phyloP scores from a whole-genome alignment of 371 early-diverging fungal genomes.

The Pancytospora epiphaga region DNA sequence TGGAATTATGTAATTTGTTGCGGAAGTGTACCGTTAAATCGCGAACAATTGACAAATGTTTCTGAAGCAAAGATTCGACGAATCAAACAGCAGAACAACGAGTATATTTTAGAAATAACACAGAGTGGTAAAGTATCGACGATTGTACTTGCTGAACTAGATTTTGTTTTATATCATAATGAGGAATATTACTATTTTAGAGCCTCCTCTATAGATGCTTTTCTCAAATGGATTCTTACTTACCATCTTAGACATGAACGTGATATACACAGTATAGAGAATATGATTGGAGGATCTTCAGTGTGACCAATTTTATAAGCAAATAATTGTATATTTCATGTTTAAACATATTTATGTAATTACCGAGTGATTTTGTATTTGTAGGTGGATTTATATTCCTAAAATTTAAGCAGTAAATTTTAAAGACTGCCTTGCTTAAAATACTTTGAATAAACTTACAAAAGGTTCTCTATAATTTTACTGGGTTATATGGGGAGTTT shows the following conservation, averaged over 20 bases:
- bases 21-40: neutral
- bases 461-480: too few relatives aligned
- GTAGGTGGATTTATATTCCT: too few relatives aligned
- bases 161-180: neutral
- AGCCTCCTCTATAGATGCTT: neutral
- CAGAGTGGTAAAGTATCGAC: neutral
- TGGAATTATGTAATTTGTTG: neutral
- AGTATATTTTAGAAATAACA: neutral
- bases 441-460: too few relatives aligned
- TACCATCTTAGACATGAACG: neutral
- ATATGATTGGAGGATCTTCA: too few relatives aligned
- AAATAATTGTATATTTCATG: too few relatives aligned
- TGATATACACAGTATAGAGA: too few relatives aligned
- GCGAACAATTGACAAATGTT: neutral
- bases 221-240: neutral
- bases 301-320: too few relatives aligned
- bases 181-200: neutral
- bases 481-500: too few relatives aligned
- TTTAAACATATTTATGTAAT: too few relatives aligned
- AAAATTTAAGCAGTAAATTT: too few relatives aligned
- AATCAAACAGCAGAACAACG: neutral
- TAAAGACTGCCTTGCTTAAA: too few relatives aligned
- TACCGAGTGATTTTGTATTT: too few relatives aligned
- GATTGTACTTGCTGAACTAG: neutral
- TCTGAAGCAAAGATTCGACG: neutral